Evolutionary conservation across 192 early-diverging fungal species (phyloP).

Genomic region (Diversispora epigaea): DNA sequence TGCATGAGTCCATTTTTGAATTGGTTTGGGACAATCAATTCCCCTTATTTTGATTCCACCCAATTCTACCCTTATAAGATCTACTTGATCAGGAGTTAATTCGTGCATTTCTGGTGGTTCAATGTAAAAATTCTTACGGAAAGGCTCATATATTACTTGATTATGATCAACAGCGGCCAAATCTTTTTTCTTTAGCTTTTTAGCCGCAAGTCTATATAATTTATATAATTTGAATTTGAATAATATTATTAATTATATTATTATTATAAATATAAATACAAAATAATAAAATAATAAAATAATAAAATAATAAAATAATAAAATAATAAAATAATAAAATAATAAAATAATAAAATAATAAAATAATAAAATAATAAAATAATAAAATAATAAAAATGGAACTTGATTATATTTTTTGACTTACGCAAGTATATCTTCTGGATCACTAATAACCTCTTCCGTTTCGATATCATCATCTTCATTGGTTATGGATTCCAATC

Average conservation of each 20-base stretch:
- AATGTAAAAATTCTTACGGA: constrained; percentile 92
- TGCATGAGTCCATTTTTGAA: constrained; percentile 92
- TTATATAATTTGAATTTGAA: too few species aligned
- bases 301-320: too few species aligned
- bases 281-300: too few species aligned
- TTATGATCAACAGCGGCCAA: constrained; percentile 84
- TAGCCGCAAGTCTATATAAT: constrained; percentile 63
- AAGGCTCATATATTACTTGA: constrained; percentile 79
- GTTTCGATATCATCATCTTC: constrained; percentile 53
- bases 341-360: constrained; percentile 12
- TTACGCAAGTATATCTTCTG: constrained; percentile 71
- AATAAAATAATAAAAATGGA: not conserved
- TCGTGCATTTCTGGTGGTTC: constrained; percentile 88
- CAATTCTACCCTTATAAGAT: constrained; percentile 77
- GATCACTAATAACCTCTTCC: constrained; percentile 55
- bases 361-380: not conserved
- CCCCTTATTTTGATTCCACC: constrained; percentile 95
- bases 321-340: too few species aligned
- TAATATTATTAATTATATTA: too few species aligned
- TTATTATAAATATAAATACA: too few species aligned
- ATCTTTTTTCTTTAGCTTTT: constrained; percentile 89
- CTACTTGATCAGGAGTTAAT: constrained; percentile 82
- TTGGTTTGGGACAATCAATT: constrained; percentile 88
- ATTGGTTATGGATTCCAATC: constrained; percentile 6
- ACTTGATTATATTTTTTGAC: too few species aligned